Conservation (phyloP, 2,329 filamentous ascomycete species). For the Colletotrichum sp. region DNA sequence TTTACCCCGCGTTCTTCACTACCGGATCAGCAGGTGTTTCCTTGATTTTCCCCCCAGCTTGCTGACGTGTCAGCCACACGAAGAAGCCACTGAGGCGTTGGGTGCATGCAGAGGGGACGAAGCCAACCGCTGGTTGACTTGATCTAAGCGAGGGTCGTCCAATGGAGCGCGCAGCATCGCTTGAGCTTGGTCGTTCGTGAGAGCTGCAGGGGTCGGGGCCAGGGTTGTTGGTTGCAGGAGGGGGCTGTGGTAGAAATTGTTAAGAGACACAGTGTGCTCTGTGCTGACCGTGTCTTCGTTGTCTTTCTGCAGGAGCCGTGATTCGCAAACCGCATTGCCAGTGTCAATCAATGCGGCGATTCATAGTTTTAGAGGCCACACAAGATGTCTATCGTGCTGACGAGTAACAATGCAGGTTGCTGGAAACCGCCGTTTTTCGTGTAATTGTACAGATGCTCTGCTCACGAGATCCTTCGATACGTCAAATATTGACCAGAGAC, state of each 20-base stretch:
- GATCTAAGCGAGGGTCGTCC: not conserved
- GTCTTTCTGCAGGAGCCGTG: not conserved
- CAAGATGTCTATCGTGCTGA: not conserved
- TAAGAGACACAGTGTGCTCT: not conserved
- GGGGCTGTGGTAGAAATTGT: not conserved
- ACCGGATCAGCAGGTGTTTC: not conserved
- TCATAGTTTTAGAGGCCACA: not conserved
- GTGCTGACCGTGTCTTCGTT: not conserved
- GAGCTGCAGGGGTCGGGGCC: not conserved
- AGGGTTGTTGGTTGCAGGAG: not conserved
- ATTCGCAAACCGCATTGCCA: not conserved
- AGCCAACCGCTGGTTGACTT: not conserved
- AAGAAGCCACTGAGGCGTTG: not conserved
- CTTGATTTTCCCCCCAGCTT: not conserved
- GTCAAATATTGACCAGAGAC: not conserved
- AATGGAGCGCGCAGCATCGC: not conserved
- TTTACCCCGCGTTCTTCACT: conserved; percentile 1
- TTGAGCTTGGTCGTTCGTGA: not conserved
- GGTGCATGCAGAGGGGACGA: not conserved
- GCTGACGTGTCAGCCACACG: not conserved
- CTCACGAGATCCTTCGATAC: not conserved
- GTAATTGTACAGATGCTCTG: not conserved
- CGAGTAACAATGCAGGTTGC: not conserved
- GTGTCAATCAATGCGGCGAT: not conserved
- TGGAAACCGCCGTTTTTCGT: too few species aligned